Percentiles rank a stretch among this genome's conserved stretches.
Evolutionary conservation across 2,329 filamentous ascomycete species (phyloP).

Genomic region (Akanthomyces dipterigenus): DNA sequence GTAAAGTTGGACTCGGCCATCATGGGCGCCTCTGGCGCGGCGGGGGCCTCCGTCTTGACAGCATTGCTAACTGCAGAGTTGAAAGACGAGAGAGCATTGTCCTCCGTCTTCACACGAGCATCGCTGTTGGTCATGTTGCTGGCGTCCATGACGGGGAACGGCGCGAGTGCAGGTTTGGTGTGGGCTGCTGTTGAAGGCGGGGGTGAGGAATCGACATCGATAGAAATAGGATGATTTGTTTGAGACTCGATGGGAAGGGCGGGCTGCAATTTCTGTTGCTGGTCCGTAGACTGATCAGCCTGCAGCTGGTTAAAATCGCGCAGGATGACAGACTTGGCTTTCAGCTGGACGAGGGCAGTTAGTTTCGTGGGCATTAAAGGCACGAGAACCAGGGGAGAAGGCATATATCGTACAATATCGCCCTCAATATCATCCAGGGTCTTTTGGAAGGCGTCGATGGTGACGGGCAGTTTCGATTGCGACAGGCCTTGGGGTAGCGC

Average conservation of each 20-base stretch:
- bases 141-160: constrained; percentile 48
- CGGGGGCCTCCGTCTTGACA: constrained; percentile 13
- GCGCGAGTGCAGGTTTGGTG: constrained; percentile 27
- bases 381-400: not conserved
- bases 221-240: constrained; percentile 28
- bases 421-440: constrained; percentile 50
- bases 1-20: constrained; percentile 40
- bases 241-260: constrained; percentile 28
- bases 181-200: constrained; percentile 3
- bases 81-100: constrained; percentile 13
- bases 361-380: not conserved
- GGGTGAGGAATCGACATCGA: constrained; percentile 32
- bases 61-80: not conserved
- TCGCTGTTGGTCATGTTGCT: constrained; percentile 12
- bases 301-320: constrained; percentile 43
- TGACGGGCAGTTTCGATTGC: constrained; percentile 39
- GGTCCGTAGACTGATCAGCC: constrained; percentile 20
- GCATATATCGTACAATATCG: constrained; percentile 43
- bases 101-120: constrained; percentile 22
- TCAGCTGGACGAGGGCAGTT: constrained; percentile 22
- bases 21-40: constrained; percentile 6
- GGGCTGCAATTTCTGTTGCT: constrained; percentile 16
- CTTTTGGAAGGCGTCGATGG: constrained; percentile 42
- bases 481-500: constrained; percentile 25
- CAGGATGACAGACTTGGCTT: constrained; percentile 48